These are phyloP conservation scores for Cordyceps javanica DNA, from an alignment of 2,329 filamentous ascomycete species.

Conservation along the genomic window DNA sequence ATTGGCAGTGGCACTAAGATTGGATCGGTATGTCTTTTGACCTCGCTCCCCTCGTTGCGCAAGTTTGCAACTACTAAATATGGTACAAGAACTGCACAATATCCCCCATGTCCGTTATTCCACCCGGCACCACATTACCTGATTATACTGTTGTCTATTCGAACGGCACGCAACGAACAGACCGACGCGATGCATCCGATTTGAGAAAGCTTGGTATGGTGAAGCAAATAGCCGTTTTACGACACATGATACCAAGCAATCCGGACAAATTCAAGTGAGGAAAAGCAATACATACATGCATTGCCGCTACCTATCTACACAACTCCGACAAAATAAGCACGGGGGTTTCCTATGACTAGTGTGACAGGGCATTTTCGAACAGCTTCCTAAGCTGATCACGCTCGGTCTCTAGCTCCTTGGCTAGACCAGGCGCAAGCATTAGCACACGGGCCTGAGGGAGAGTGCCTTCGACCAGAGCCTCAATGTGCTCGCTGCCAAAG, in stretches of 20 bases:
- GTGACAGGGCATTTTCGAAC: slow-evolving; percentile 55
- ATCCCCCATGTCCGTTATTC: slow-evolving; percentile 55
- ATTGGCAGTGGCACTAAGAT: slow-evolving; percentile 56
- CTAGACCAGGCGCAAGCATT: slow-evolving; percentile 81
- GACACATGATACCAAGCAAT: slow-evolving; percentile 61
- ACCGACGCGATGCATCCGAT: slow-evolving; percentile 56
- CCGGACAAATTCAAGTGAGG: slow-evolving; percentile 39
- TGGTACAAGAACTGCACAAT: slow-evolving; percentile 59
- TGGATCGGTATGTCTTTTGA: slow-evolving; percentile 48
- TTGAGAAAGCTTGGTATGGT: slow-evolving; percentile 58
- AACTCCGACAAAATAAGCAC: background rate
- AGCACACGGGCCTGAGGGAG: slow-evolving; percentile 86
- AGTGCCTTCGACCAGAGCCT: slow-evolving; percentile 84
- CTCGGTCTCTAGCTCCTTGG: slow-evolving; percentile 61
- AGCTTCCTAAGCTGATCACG: slow-evolving; percentile 63
- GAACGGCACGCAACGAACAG: slow-evolving; percentile 50
- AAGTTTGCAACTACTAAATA: slow-evolving; percentile 18
- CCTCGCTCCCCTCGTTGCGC: slow-evolving; percentile 13
- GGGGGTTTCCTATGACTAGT: slow-evolving; percentile 20
- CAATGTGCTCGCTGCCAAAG: slow-evolving; percentile 69
- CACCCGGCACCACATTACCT: slow-evolving; percentile 50
- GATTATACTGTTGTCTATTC: slow-evolving; percentile 68
- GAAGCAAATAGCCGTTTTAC: slow-evolving; percentile 62
- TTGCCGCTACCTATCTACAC: slow-evolving; percentile 1
- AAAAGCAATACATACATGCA: background rate